Percentiles rank a stretch among this genome's conserved stretches.
Evolutionary conservation across 1,139 yeast species (phyloP).

Genomic region (Yamadazyma siamensis): DNA sequence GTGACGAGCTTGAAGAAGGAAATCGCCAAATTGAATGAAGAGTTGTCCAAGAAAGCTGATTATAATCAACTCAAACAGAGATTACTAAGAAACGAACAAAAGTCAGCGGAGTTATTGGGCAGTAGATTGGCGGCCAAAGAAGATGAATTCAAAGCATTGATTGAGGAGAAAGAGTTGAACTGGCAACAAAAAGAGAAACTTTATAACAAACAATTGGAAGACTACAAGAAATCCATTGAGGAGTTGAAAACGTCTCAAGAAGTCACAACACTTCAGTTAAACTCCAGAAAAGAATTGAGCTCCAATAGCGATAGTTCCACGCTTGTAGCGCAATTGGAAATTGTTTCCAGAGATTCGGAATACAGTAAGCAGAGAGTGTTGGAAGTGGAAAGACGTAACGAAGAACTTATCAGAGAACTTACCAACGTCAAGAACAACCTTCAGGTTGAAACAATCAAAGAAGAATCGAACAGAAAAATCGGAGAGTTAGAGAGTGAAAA

Average conservation of each 20-base stretch:
- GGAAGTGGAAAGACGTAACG: slow-evolving; percentile 77
- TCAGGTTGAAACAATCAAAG: slow-evolving; percentile 29
- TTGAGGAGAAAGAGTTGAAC: slow-evolving; percentile 62
- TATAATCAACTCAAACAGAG: slow-evolving; percentile 71
- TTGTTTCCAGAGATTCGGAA: slow-evolving; percentile 73
- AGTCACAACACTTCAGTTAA: slow-evolving; percentile 49
- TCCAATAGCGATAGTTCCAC: slow-evolving; percentile 17
- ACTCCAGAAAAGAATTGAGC: slow-evolving; percentile 28
- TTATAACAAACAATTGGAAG: slow-evolving; percentile 39
- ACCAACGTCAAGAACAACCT: slow-evolving; percentile 49
- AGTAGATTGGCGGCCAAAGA: slow-evolving; percentile 54
- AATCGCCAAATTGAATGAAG: slow-evolving; percentile 54
- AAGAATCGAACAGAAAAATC: slow-evolving; percentile 39
- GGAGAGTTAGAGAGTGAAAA: slow-evolving; percentile 66
- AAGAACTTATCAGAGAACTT: slow-evolving; percentile 64
- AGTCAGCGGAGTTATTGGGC: slow-evolving; percentile 49
- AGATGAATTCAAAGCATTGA: slow-evolving; percentile 53
- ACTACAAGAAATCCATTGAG: slow-evolving; percentile 47
- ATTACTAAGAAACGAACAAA: slow-evolving; percentile 55
- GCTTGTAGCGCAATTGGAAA: slow-evolving; percentile 53
- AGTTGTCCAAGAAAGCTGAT: slow-evolving; percentile 66
- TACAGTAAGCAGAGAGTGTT: slow-evolving; percentile 62
- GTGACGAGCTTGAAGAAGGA: slow-evolving; percentile 51
- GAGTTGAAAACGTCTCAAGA: slow-evolving; percentile 56
- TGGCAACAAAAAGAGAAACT: slow-evolving; percentile 54